phyloP scores from a whole-genome alignment of 371 early-diverging fungal species.

The Dentiscutata heterogama region DNA sequence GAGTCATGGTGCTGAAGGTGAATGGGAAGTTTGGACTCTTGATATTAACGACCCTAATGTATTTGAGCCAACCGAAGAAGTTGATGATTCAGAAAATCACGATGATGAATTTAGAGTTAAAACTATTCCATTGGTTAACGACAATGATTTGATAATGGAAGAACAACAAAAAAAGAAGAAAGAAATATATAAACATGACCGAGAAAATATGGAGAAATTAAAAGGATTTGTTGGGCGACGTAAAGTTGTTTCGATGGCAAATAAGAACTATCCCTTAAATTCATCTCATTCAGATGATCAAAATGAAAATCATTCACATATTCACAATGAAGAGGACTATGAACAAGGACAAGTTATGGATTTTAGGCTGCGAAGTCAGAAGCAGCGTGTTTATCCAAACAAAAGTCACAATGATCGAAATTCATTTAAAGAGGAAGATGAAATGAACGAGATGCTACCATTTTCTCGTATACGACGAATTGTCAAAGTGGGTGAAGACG shows the following conservation, averaged over 20 bases:
- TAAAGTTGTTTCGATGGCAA: not conserved
- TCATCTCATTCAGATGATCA: not conserved
- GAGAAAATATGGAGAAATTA: not conserved
- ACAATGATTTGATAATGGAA: constrained; percentile 24
- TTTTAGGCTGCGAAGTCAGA: constrained; percentile 17
- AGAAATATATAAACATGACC: not conserved
- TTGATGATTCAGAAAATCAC: not conserved
- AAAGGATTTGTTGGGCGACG: constrained; percentile 4
- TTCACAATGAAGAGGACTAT: not conserved
- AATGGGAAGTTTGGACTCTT: constrained; percentile 44
- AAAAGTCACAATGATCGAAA: not conserved
- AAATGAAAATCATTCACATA: not conserved
- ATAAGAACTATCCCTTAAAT: too few species aligned
- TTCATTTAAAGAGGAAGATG: constrained; percentile 22
- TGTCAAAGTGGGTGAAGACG: constrained; percentile 43
- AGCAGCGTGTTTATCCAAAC: constrained; percentile 3
- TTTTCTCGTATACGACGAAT: constrained; percentile 37
- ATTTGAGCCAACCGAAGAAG: not conserved
- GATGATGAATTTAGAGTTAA: constrained; percentile 16
- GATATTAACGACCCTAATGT: constrained; percentile 31
- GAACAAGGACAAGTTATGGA: constrained; percentile 40
- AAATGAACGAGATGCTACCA: constrained; percentile 43
- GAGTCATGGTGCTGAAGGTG: constrained; percentile 43
- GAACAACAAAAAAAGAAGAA: constrained; percentile 16
- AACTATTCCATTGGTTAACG: constrained; percentile 34